A percentile compares a stretch with the other conserved stretches of the same genome.
Evolutionary conservation across 2,329 filamentous ascomycete genomes (phyloP).

Genomic region (Erysiphe pulchra): DNA sequence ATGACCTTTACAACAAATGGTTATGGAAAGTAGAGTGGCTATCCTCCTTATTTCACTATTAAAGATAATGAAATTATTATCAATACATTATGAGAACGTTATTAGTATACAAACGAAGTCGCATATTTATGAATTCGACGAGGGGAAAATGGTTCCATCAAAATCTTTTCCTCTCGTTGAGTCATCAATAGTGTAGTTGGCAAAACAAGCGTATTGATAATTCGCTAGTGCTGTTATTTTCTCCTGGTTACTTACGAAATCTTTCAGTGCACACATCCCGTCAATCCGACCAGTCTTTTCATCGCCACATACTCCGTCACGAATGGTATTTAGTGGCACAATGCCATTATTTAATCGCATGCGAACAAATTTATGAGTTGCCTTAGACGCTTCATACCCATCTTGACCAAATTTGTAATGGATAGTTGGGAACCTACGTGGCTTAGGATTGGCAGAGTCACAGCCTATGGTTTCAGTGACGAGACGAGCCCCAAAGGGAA

Average conservation of each 20-base stretch:
- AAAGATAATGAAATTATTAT: too few relatives aligned
- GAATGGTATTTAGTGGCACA: conserved; percentile 20
- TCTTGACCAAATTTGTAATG: conserved; percentile 19
- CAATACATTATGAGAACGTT: too few relatives aligned
- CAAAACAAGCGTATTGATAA: conserved; percentile 22
- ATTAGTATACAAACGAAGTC: neutral
- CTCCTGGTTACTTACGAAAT: conserved; percentile 18
- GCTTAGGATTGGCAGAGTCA: conserved; percentile 15
- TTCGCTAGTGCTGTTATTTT: conserved; percentile 17
- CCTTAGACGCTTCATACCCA: conserved; percentile 18
- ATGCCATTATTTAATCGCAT: conserved; percentile 24
- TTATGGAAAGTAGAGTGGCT: too few relatives aligned
- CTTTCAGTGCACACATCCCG: conserved; percentile 18
- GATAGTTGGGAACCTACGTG: conserved; percentile 16
- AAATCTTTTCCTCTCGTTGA: conserved; percentile 17
- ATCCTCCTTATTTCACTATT: too few relatives aligned
- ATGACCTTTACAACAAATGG: too few relatives aligned
- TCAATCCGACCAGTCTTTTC: conserved; percentile 15
- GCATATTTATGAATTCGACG: neutral
- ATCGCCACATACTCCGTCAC: conserved; percentile 19
- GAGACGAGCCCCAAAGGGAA: conserved; percentile 27
- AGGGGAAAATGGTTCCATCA: conserved; percentile 13
- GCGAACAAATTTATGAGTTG: conserved; percentile 21
- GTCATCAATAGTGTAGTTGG: conserved; percentile 19
- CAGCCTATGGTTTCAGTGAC: conserved; percentile 30